Evolutionary conservation across 2,329 filamentous ascomycete genomes (phyloP).

Genomic region (Macrophomina tecta): DNA sequence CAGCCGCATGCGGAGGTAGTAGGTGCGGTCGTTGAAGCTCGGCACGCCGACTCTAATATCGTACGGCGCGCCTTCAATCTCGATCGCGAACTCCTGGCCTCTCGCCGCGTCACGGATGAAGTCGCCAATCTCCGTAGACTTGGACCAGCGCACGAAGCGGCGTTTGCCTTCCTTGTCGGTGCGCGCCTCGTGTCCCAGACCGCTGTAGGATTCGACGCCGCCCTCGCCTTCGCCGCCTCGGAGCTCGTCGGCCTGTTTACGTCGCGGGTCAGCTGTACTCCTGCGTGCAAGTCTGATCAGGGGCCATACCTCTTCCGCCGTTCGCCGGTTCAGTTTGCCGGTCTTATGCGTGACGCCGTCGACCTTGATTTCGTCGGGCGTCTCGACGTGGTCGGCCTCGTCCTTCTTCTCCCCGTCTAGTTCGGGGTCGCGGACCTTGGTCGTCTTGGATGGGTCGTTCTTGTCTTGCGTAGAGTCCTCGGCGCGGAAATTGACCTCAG

Average conservation of each 20-base stretch:
- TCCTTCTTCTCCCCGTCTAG: constrained; percentile 38
- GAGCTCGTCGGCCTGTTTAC: constrained; percentile 43
- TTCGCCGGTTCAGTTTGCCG: constrained; percentile 45
- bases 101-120: constrained; percentile 90
- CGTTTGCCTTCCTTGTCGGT: constrained; percentile 52
- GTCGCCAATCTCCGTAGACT: constrained; percentile 88
- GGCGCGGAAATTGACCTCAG: constrained; percentile 78
- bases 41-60: constrained; percentile 82
- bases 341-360: constrained; percentile 56
- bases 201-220: constrained; percentile 73
- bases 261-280: constrained; percentile 34
- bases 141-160: constrained; percentile 85
- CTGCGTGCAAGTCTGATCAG: neutral
- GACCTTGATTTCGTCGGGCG: constrained; percentile 57
- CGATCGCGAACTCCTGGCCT: constrained; percentile 82
- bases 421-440: constrained; percentile 36
- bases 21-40: constrained; percentile 87
- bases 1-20: constrained; percentile 80
- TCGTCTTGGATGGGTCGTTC: constrained; percentile 39
- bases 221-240: constrained; percentile 59
- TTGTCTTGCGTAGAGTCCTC: constrained; percentile 73
- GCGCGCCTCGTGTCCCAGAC: constrained; percentile 66
- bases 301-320: constrained; percentile 13
- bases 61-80: constrained; percentile 72
- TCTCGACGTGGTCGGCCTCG: constrained; percentile 46